Evolutionary conservation across 257 asterid species (phyloP), one percentile per base, ranked within the genome.

Genomic region (Jaltomata sinuosa): DNA sequence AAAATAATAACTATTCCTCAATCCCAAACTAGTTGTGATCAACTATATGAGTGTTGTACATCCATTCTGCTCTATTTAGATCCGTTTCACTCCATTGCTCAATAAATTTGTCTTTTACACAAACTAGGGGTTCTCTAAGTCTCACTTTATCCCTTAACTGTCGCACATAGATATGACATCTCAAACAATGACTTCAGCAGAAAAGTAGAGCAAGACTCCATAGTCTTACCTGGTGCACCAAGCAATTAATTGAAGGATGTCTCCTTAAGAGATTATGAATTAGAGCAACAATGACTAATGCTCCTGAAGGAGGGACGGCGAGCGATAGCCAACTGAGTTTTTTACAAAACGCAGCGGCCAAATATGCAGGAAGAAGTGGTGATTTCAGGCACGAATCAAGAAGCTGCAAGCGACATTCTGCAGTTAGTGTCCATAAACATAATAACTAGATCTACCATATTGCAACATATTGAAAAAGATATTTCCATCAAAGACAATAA

Each of bases 291-390:
- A 92, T 91, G 82, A 97, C 90, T 45, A 97, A 88, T 29, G 94
- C 92, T 85, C 99, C 98, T 40, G 98, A 93, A 38, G 99, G 97
- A 84, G 98, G 96, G 68, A 91, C 91, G 68, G 88, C 85, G 84
- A 94, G 93, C 31, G 96, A 94, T 79, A 97, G 93, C 84, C 98
- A 91, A 84, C 99, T 94, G 89, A 97, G 84, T 87, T 92, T 97
- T 91, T 97, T 97, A 85, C 97, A 94, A 87, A 94, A 97, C 54
- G 98, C 91, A 87, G 98, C 97, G 49, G 98, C 97, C 91, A 95
- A 89, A 90, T 97, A 97, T 21, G 99, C 98, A 12, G 99, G 98
- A 89, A 97, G 97, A 84, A 95, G 97, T 32, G 98, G 90, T 67
- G 99, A 97, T 86, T 93, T 97, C 91, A 97, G 89, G 92, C 98